Percentiles rank a stretch among this genome's conserved stretches.
Evolutionary conservation across 139 green algal species (phyloP).

Genomic region (Tetradesmus obliquus): DNA sequence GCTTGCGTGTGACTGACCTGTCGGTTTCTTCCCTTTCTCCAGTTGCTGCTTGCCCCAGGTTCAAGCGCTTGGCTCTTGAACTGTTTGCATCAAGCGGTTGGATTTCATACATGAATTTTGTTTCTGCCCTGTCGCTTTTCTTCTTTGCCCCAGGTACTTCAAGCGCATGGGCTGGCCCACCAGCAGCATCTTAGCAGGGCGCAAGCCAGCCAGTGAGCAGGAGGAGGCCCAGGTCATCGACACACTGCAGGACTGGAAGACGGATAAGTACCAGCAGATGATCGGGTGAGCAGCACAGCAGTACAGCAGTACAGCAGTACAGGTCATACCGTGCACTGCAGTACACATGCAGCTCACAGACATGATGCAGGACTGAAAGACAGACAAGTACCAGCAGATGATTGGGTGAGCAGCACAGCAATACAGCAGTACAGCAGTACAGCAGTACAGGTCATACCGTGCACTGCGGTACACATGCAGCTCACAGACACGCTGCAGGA

Average conservation of each 20-base stretch:
- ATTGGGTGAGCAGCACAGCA: constrained; percentile 51
- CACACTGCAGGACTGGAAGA: constrained; percentile 89
- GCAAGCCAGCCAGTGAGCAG: constrained; percentile 68
- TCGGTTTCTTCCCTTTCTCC: no score
- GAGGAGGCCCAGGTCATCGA: constrained; percentile 86
- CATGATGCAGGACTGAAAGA: constrained; percentile 89
- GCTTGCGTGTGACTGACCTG: no score
- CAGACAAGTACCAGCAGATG: constrained; percentile 77
- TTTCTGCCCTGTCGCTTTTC: no score
- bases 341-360: constrained; percentile 77
- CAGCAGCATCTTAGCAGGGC: constrained; percentile 16
- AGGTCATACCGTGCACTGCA: no score
- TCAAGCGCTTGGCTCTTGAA: no score
- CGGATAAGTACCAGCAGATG: constrained; percentile 77
- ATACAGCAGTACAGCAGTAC: no score
- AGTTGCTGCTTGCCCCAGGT: no score
- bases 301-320: no score
- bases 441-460: no score
- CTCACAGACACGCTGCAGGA: constrained; percentile 92
- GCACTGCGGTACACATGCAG: no score
- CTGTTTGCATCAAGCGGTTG: no score
- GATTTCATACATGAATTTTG: no score
- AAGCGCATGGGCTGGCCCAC: constrained; percentile 85
- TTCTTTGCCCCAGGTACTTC: constrained; percentile 85
- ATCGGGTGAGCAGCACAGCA: constrained; percentile 50